Evolutionary conservation across 192 early-diverging fungal species (phyloP).

Genomic region (Linnemannia zychae): DNA sequence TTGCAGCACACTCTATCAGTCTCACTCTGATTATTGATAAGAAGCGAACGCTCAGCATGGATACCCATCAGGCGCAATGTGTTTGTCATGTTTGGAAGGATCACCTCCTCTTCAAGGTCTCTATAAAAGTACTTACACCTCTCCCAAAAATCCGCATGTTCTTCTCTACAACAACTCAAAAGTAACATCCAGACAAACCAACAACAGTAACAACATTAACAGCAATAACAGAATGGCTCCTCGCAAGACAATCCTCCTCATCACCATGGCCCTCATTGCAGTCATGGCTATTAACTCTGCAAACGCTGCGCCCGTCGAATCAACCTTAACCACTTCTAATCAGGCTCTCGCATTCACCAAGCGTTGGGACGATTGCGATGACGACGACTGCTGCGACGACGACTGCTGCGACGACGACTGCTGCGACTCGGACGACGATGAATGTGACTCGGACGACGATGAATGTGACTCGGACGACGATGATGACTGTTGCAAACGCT

Average conservation of each 20-base stretch:
- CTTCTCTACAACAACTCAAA: background rate
- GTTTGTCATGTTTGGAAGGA: no score
- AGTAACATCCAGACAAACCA: no score
- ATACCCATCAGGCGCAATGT: background rate
- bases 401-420: no score
- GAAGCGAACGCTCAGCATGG: no score
- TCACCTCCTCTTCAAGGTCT: no score
- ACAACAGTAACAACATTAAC: background rate
- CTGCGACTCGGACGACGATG: no score
- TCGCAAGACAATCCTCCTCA: conserved; percentile 39
- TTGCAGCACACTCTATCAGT: background rate
- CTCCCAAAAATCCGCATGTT: background rate
- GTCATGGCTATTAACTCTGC: conserved; percentile 33
- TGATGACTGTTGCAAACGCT: conserved; percentile 6
- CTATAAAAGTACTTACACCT: background rate
- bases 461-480: no score
- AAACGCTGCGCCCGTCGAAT: conserved; percentile 21
- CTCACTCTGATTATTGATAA: background rate
- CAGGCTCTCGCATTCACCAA: conserved; percentile 1
- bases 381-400: background rate
- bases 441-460: background rate
- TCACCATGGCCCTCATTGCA: conserved; percentile 17
- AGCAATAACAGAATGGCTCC: conserved; percentile 9
- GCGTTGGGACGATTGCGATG: conserved; percentile 7
- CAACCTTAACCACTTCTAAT: background rate